Evolutionary conservation across 805 yeast species (phyloP), one percentile per base, ranked within the genome.

Genomic region (Clavispora vitiphila): DNA sequence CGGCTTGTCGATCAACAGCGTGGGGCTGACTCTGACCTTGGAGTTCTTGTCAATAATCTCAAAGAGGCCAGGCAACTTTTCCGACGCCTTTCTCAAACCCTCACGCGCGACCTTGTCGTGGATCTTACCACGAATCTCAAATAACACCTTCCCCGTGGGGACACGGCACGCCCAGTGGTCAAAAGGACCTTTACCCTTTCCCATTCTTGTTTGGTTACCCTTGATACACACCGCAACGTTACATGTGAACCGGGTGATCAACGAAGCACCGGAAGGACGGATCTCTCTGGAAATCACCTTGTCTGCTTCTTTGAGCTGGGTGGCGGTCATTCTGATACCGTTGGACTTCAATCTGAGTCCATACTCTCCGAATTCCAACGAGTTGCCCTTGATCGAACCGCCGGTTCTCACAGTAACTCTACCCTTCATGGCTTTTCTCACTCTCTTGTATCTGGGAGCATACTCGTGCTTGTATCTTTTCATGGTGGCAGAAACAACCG

Each of bases 201-300:
- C 99, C 99, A 93, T 93, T 82, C 99, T 93, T 9, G 96, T 88
- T 63, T 93, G 96, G 64, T 93, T 93, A 70, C 99, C 99, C 70
- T 93, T 93, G 47, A 86, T 80, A 66, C 96, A 89, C 10, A 93
- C 95, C 0, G 98, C 93, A 40, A 88, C 76, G 60, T 86, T 83
- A 18, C 96, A 84, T 38, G 81, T 79, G 42, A 90, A 72, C 59
- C 98, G 78, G 53, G 91, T 82, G 76, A 84, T 81, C 40, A 89
- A 70, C 51, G 76, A 68, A 31, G 95, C 95, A 15, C 80, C 79
- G 34, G 81, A 69, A 14, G 90, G 87, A 64, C 96, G 80, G 57
- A 89, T 81, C 46, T 82, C 80, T 66, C 96, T 79, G 80, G 81
- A 80, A 45, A 90, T 74, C 31, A 89, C 86, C 56, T 78, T 81